A percentile compares a stretch with the other conserved stretches of the same genome.
Evolutionary conservation across 2,329 filamentous ascomycete species (phyloP).

Genomic region (Didymella sp.): DNA sequence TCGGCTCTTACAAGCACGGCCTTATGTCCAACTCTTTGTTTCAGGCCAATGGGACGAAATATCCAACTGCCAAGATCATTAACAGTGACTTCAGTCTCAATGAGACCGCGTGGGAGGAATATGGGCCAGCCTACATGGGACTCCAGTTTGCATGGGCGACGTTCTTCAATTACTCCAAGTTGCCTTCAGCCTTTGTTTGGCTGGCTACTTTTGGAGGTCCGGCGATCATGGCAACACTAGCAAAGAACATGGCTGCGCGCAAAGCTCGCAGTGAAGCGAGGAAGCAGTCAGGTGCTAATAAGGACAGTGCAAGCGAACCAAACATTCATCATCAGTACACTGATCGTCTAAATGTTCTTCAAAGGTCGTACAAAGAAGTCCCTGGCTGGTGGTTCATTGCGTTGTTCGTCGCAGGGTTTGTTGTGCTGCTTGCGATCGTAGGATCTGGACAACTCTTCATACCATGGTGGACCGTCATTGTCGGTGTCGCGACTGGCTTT

Average conservation of each 20-base stretch:
- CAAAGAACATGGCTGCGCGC: conserved; percentile 43
- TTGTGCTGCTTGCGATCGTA: conserved; percentile 60
- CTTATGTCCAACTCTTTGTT: conserved; percentile 67
- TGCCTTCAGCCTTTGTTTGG: conserved; percentile 66
- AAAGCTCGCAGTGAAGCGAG: conserved; percentile 40
- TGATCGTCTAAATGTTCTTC: conserved; percentile 66
- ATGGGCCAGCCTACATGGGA: conserved; percentile 65
- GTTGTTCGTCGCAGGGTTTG: conserved; percentile 59
- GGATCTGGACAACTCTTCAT: conserved; percentile 63
- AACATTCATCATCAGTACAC: conserved; percentile 62
- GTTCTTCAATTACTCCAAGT: conserved; percentile 68
- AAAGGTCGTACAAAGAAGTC: conserved; percentile 64
- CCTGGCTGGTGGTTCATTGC: conserved; percentile 65
- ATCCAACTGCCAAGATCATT: conserved; percentile 54
- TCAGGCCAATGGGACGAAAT: conserved; percentile 57
- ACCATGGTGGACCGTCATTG: conserved; percentile 66
- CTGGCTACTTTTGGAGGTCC: conserved; percentile 63
- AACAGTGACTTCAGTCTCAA: conserved; percentile 59
- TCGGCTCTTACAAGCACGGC: conserved; percentile 60
- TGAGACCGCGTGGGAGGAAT: conserved; percentile 53
- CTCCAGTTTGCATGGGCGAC: conserved; percentile 65
- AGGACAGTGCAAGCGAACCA: not conserved
- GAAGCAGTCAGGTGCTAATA: conserved; percentile 32
- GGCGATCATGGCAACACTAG: conserved; percentile 56
- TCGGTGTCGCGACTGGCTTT: conserved; percentile 63